Evolutionary conservation across 1,139 yeast genomes (phyloP).

Genomic region (Kazachstania sp.): DNA sequence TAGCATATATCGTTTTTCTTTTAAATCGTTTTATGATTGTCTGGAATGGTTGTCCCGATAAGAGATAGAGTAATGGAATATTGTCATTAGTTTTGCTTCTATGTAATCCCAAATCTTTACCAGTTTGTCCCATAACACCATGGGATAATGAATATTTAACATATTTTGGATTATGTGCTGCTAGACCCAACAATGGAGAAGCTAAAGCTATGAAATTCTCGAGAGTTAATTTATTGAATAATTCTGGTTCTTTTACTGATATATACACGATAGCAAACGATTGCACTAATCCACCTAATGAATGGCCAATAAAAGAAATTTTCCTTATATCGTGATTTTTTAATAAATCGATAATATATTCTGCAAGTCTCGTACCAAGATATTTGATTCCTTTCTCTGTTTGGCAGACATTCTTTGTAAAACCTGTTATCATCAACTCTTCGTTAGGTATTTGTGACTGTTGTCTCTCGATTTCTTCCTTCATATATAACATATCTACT

Average conservation of each 20-base stretch:
- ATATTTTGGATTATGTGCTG: constrained; percentile 77
- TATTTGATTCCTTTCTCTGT: constrained; percentile 89
- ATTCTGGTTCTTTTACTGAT: constrained; percentile 60
- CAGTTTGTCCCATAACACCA: constrained; percentile 89
- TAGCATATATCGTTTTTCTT: constrained; percentile 42
- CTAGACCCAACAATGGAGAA: constrained; percentile 79
- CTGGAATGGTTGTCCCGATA: constrained; percentile 81
- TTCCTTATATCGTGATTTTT: constrained; percentile 40
- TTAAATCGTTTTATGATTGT: constrained; percentile 51
- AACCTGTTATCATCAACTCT: constrained; percentile 72
- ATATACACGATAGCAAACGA: constrained; percentile 85
- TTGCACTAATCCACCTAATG: constrained; percentile 86
- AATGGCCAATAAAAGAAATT: constrained; percentile 85
- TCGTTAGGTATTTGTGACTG: constrained; percentile 36
- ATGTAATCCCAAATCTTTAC: constrained; percentile 78
- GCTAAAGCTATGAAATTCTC: constrained; percentile 81
- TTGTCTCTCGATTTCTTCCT: constrained; percentile 65
- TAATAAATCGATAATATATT: constrained; percentile 57
- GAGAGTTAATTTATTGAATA: constrained; percentile 58
- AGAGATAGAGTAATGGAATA: constrained; percentile 57
- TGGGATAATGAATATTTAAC: constrained; percentile 76
- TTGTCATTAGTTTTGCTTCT: constrained; percentile 27
- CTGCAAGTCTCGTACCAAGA: constrained; percentile 76
- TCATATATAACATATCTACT: constrained; percentile 79
- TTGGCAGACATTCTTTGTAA: constrained; percentile 71